These are phyloP conservation scores for Passalora sequoiae DNA, from an alignment of 2,329 filamentous ascomycete species.

Conservation along the genomic window DNA sequence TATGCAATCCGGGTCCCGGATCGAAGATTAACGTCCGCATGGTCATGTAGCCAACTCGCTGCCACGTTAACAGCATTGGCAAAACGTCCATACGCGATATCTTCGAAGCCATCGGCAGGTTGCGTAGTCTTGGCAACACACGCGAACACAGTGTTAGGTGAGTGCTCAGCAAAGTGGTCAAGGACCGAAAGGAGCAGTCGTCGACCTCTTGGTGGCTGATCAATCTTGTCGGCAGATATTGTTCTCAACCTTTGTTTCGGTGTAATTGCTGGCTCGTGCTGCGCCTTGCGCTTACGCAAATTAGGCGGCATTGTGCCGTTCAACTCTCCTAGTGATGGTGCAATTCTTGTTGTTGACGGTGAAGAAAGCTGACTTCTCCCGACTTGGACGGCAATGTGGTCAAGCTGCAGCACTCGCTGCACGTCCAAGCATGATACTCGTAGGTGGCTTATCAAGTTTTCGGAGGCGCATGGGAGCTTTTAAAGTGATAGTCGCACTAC, in stretches of 20 bases:
- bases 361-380: too few relatives aligned
- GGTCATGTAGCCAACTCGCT: conserved; percentile 3
- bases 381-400: too few relatives aligned
- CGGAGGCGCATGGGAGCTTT: too few relatives aligned
- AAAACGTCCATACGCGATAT: conserved; percentile 1
- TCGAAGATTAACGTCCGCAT: not conserved
- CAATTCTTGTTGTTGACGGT: too few relatives aligned
- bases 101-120: not conserved
- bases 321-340: too few relatives aligned
- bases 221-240: not conserved
- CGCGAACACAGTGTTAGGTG: not conserved
- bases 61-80: conserved; percentile 6
- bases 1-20: conserved; percentile 1
- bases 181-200: not conserved
- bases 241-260: not conserved
- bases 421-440: too few relatives aligned
- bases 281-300: not conserved
- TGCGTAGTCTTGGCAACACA: not conserved
- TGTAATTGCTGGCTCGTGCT: not conserved
- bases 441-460: too few relatives aligned
- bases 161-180: not conserved
- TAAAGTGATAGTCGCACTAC: too few relatives aligned
- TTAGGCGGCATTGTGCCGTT: not conserved
- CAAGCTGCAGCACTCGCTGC: too few relatives aligned
- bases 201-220: not conserved